These are phyloP conservation scores for Tetraselmis striata DNA, from an alignment of 139 green algal genomes.

Conservation along the genomic window DNA sequence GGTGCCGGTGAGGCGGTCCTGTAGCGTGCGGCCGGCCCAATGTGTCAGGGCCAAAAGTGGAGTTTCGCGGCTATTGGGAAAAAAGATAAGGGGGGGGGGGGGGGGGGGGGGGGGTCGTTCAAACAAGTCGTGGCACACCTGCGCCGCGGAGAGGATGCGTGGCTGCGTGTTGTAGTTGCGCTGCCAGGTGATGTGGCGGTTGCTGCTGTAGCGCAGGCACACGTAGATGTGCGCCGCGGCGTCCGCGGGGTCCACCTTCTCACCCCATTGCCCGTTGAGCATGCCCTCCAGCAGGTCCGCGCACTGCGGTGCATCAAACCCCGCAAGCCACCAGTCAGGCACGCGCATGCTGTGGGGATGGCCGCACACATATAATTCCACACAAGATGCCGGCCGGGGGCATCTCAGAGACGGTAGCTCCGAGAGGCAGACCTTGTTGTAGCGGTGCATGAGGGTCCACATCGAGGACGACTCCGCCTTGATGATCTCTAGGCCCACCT, in stretches of 20 bases:
- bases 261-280: conserved; percentile 12
- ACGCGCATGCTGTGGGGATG: too few relatives aligned
- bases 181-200: conserved; percentile 97
- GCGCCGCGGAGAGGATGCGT: conserved; percentile 75
- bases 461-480: neutral
- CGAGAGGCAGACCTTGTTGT: neutral
- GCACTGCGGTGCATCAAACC: too few relatives aligned
- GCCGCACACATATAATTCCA: too few relatives aligned
- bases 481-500: neutral
- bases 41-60: neutral
- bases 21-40: too few relatives aligned
- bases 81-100: too few relatives aligned
- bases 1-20: conserved; percentile 81
- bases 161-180: conserved; percentile 98
- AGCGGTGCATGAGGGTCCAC: conserved; percentile 95
- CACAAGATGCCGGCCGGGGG: too few relatives aligned
- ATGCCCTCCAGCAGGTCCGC: conserved; percentile 11
- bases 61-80: too few relatives aligned
- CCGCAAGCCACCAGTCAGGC: too few relatives aligned
- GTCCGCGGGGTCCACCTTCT: conserved; percentile 41
- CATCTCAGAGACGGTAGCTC: too few relatives aligned
- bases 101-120: too few relatives aligned
- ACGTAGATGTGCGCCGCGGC: conserved; percentile 75
- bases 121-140: too few relatives aligned
- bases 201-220: conserved; percentile 89